Conservation (phyloP, 345 rosid genomes). For the Cardamine chenopodiifolia region DNA sequence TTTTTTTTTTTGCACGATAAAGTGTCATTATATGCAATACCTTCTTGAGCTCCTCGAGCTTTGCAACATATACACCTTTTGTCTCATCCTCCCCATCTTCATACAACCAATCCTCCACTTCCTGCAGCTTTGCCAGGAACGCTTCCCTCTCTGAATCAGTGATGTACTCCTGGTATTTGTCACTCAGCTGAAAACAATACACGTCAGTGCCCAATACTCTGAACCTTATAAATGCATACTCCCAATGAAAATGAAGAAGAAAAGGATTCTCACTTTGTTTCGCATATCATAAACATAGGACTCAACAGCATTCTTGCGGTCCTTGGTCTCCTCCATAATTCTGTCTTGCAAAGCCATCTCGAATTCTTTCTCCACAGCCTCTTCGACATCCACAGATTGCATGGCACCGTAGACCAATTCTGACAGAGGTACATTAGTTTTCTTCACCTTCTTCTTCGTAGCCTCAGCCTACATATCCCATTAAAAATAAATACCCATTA, state of each 20-base stretch:
- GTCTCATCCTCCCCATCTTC: slow-evolving; percentile 99
- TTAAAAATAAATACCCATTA: background rate
- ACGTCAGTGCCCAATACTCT: background rate
- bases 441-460: slow-evolving; percentile 92
- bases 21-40: slow-evolving; percentile 42
- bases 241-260: background rate
- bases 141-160: slow-evolving; percentile 70
- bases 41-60: slow-evolving; percentile 97
- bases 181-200: slow-evolving; percentile 59
- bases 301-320: slow-evolving; percentile 95
- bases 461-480: slow-evolving; percentile 60
- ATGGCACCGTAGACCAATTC: slow-evolving; percentile 82
- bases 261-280: slow-evolving; percentile 62
- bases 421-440: slow-evolving; percentile 70
- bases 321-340: slow-evolving; percentile 98
- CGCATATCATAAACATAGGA: slow-evolving; percentile 97
- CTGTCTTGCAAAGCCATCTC: slow-evolving; percentile 99
- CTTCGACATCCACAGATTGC: slow-evolving; percentile 67
- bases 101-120: slow-evolving; percentile 92
- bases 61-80: slow-evolving; percentile 91
- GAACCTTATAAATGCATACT: background rate
- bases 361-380: slow-evolving; percentile 92
- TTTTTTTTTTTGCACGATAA: background rate
- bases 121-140: slow-evolving; percentile 65
- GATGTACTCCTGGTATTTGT: slow-evolving; percentile 80